phyloP scores from a whole-genome alignment of 2,329 filamentous ascomycete species.

The Cladosporium sp. region DNA sequence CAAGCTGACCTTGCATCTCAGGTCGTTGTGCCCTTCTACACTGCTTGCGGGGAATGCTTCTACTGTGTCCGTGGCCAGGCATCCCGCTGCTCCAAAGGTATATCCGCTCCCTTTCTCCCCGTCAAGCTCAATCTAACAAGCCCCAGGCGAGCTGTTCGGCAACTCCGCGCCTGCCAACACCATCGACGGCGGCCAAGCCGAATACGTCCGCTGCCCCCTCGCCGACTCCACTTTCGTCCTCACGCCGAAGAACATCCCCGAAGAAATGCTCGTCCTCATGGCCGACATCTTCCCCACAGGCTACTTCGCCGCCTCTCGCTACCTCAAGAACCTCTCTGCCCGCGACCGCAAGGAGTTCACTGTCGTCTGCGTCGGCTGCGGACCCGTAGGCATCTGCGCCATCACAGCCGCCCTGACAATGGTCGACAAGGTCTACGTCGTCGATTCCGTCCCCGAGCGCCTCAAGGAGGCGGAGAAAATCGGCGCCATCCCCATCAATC shows the following conservation, averaged over 20 bases:
- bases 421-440: slow-evolving; percentile 28
- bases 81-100: slow-evolving; percentile 63
- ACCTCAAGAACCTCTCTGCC: slow-evolving; percentile 56
- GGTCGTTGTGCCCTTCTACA: slow-evolving; percentile 77
- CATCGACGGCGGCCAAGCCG: slow-evolving; percentile 28
- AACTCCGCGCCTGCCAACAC: slow-evolving; percentile 29
- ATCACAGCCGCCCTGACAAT: slow-evolving; percentile 28
- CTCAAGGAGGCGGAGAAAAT: slow-evolving; percentile 66
- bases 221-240: slow-evolving; percentile 77
- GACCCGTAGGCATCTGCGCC: slow-evolving; percentile 73
- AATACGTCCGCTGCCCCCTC: slow-evolving; percentile 62
- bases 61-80: slow-evolving; percentile 75
- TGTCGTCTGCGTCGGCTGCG: slow-evolving; percentile 77
- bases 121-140: not conserved
- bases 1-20: slow-evolving; percentile 29
- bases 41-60: slow-evolving; percentile 72
- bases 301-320: slow-evolving; percentile 76
- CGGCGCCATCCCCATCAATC: slow-evolving; percentile 80
- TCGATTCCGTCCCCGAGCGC: slow-evolving; percentile 59
- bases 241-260: slow-evolving; percentile 63
- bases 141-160: slow-evolving; percentile 40
- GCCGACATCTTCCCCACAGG: slow-evolving; percentile 84
- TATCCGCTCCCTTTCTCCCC: not conserved
- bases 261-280: slow-evolving; percentile 76
- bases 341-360: slow-evolving; percentile 60